Evolutionary conservation across 2,329 filamentous ascomycete species (phyloP).

Genomic region (Diplodia mutila): DNA sequence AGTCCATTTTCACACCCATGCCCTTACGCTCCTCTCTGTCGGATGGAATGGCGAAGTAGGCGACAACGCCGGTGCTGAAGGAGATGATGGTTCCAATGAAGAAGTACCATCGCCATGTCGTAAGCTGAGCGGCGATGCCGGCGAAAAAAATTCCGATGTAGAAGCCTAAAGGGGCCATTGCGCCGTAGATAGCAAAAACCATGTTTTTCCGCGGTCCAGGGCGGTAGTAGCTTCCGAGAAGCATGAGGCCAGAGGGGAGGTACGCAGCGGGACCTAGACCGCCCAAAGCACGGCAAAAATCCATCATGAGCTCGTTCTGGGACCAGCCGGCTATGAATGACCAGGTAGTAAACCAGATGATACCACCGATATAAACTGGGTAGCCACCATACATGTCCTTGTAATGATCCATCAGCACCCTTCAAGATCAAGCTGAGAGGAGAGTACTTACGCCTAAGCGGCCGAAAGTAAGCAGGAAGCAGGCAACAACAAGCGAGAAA

Average conservation of each 20-base stretch:
- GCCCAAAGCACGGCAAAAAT: slow-evolving; percentile 41
- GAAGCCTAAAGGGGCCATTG: slow-evolving; percentile 59
- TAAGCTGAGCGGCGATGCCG: slow-evolving; percentile 59
- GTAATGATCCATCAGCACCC: background rate
- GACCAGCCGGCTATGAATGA: slow-evolving; percentile 39
- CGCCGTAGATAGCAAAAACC: slow-evolving; percentile 50
- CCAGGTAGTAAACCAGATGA: slow-evolving; percentile 49
- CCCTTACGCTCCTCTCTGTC: slow-evolving; percentile 45
- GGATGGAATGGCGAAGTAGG: slow-evolving; percentile 56
- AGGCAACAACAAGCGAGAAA: slow-evolving; percentile 55
- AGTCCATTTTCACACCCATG: slow-evolving; percentile 67
- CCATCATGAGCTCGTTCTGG: slow-evolving; percentile 40
- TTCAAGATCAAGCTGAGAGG: background rate
- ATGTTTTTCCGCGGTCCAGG: slow-evolving; percentile 43
- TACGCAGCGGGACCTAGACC: slow-evolving; percentile 43
- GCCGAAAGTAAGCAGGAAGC: slow-evolving; percentile 54
- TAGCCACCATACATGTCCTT: slow-evolving; percentile 66
- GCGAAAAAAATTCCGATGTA: slow-evolving; percentile 68
- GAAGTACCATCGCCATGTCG: slow-evolving; percentile 69
- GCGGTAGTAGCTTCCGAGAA: slow-evolving; percentile 41
- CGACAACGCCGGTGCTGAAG: slow-evolving; percentile 50
- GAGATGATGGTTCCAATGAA: slow-evolving; percentile 64
- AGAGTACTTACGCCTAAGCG: slow-evolving; percentile 25
- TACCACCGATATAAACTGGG: slow-evolving; percentile 62
- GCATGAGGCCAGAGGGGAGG: slow-evolving; percentile 37